Conservation (phyloP, 192 early-diverging fungal genomes). For the Gigaspora rosea region DNA sequence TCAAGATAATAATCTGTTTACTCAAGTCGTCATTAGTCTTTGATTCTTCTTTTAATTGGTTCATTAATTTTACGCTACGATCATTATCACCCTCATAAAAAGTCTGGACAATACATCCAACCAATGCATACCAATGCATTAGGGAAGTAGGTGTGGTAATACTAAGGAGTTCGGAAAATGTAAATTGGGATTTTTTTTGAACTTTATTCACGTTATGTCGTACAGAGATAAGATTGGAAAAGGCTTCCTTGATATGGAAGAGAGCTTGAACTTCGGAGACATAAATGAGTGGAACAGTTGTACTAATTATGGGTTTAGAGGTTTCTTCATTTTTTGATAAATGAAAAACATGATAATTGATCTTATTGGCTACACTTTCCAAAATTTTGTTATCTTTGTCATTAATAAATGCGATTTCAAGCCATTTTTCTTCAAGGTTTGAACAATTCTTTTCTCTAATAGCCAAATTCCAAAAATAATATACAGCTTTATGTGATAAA, state of each 20-base stretch:
- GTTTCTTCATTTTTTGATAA: not conserved
- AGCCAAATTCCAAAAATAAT: conserved; percentile 25
- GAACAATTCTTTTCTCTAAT: not conserved
- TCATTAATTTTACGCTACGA: conserved; percentile 6
- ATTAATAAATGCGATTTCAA: conserved; percentile 9
- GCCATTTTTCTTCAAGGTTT: conserved; percentile 22
- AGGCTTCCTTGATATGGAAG: conserved; percentile 22
- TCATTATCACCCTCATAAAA: not conserved
- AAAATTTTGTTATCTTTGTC: conserved; percentile 1
- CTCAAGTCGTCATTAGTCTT: not conserved
- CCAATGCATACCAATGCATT: conserved; percentile 32
- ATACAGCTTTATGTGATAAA: conserved; percentile 2
- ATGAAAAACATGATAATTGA: not conserved
- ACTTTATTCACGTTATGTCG: not conserved
- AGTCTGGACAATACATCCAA: conserved; percentile 18
- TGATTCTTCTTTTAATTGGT: conserved; percentile 5
- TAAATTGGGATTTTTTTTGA: not conserved
- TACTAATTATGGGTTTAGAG: not conserved
- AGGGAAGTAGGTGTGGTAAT: conserved; percentile 4
- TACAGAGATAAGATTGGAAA: conserved; percentile 14
- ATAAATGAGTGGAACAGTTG: conserved; percentile 15
- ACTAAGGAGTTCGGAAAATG: conserved; percentile 6
- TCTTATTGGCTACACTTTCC: conserved; percentile 11
- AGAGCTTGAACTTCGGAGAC: conserved; percentile 16
- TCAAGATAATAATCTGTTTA: conserved; percentile 24